Evolutionary conservation across 352 stramenopile genomes (phyloP).

Genomic region (Phytophthora meadii): DNA sequence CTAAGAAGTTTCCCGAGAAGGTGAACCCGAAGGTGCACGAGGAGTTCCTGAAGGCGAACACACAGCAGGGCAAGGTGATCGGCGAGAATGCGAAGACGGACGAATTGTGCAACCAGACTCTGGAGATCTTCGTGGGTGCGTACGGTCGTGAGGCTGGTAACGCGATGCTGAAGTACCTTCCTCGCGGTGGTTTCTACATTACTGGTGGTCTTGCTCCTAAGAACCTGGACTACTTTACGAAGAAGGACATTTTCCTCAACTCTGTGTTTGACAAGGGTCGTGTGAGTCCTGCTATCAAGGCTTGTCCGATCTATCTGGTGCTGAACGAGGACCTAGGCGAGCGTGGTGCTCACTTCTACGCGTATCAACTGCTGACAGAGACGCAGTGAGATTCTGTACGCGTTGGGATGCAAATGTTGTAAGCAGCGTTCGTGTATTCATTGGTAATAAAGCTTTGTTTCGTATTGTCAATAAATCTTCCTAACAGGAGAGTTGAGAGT

Average conservation of each 20-base stretch:
- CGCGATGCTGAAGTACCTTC: conserved; percentile 94
- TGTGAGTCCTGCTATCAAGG: conserved; percentile 74
- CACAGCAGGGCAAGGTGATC: conserved; percentile 75
- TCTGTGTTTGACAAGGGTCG: conserved; percentile 88
- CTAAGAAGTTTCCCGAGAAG: conserved; percentile 88
- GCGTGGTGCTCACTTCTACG: conserved; percentile 87
- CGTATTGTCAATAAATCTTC: no score
- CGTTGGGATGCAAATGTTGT: no score
- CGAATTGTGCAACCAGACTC: conserved; percentile 84
- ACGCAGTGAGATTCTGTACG: background rate
- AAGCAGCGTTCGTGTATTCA: no score
- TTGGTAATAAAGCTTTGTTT: no score
- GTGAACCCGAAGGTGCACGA: conserved; percentile 80
- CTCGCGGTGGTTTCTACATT: conserved; percentile 96
- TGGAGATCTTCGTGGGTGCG: conserved; percentile 95
- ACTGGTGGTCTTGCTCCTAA: conserved; percentile 96
- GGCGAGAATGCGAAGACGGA: conserved; percentile 87
- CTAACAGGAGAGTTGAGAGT: no score
- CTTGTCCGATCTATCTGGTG: conserved; percentile 88
- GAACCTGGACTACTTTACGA: conserved; percentile 94
- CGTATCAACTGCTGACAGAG: conserved; percentile 56
- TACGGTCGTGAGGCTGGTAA: conserved; percentile 96
- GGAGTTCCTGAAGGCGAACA: conserved; percentile 62
- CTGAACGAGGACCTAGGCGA: conserved; percentile 90
- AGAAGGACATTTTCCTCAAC: conserved; percentile 75